These are phyloP conservation scores for Penicillium angulare DNA, from an alignment of 495 filamentous ascomycete species.

Conservation along the genomic window DNA sequence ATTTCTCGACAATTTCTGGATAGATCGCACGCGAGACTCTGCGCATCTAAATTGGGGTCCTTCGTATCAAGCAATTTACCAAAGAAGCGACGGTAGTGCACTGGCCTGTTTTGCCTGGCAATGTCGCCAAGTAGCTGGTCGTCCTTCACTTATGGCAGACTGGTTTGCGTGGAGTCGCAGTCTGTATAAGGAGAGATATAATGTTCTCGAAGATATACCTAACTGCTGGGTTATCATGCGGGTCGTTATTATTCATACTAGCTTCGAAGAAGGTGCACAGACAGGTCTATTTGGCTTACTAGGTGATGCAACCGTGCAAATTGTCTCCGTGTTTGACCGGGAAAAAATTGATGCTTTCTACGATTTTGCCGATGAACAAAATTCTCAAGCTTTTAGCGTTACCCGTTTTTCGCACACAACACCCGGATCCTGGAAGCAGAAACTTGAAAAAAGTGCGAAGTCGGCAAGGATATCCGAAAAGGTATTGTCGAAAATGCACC, in stretches of 20 bases:
- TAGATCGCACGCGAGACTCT: conserved; percentile 5
- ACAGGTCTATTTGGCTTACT: conserved; percentile 5
- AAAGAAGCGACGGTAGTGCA: conserved; percentile 1
- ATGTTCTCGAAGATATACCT: conserved; percentile 3
- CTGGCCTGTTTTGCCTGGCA: conserved; percentile 3
- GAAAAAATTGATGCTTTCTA: conserved; percentile 4
- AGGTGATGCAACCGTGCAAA: conserved; percentile 4
- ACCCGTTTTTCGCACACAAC: neutral
- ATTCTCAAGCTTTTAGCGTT: neutral
- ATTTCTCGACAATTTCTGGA: neutral
- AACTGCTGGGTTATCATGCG: conserved; percentile 6
- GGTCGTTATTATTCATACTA: conserved; percentile 4
- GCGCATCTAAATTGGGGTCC: conserved; percentile 7
- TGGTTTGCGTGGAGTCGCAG: neutral
- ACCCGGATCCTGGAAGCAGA: neutral
- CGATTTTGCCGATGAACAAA: conserved; percentile 3
- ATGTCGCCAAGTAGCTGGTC: conserved; percentile 1
- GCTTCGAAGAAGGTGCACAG: conserved; percentile 3
- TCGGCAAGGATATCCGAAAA: conserved; percentile 1
- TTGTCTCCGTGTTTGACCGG: neutral
- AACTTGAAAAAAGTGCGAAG: neutral
- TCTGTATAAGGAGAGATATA: conserved; percentile 1
- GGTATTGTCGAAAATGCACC: conserved; percentile 2
- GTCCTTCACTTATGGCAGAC: conserved; percentile 2
- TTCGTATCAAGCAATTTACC: conserved; percentile 1